Conservation (phyloP, 169 alveolate genomes). For the Babesia ovata region DNA sequence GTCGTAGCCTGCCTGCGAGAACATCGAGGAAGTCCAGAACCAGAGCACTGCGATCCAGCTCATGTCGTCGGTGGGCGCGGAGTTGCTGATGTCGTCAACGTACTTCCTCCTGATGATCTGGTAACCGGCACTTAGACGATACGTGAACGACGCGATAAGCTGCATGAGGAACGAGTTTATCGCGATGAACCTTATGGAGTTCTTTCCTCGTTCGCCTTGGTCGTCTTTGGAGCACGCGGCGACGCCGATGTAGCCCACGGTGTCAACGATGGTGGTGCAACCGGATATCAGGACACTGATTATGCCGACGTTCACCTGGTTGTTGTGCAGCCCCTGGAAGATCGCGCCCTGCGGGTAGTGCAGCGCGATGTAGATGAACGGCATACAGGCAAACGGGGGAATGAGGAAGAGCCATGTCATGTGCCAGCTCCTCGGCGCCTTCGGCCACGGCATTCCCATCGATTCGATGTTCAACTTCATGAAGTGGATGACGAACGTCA, state of each 20-base stretch:
- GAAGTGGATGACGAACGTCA: constrained; percentile 13
- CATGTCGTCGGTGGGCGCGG: constrained; percentile 27
- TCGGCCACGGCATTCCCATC: constrained; percentile 29
- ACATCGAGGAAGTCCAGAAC: constrained; percentile 7
- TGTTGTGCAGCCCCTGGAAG: constrained; percentile 12
- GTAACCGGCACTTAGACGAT: constrained; percentile 18
- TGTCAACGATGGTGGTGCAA: constrained; percentile 14
- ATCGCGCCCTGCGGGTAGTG: constrained; percentile 20
- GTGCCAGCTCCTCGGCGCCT: constrained; percentile 6
- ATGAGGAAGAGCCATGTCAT: constrained; percentile 5
- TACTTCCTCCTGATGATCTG: constrained; percentile 12
- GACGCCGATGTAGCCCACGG: constrained; percentile 33
- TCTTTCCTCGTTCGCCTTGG: neutral
- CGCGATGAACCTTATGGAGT: constrained; percentile 10
- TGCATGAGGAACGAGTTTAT: constrained; percentile 2
- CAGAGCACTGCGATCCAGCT: neutral
- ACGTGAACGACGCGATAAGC: constrained; percentile 12
- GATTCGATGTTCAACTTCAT: constrained; percentile 1
- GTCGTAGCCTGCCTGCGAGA: constrained; percentile 15
- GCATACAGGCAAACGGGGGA: constrained; percentile 11
- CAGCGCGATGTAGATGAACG: constrained; percentile 15
- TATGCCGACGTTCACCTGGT: constrained; percentile 15
- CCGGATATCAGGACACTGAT: neutral
- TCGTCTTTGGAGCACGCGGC: constrained; percentile 18
- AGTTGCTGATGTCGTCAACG: constrained; percentile 16